A percentile compares a stretch with the other conserved stretches of the same genome.
Evolutionary conservation across 2,329 filamentous ascomycete genomes (phyloP).

Genomic region (Botrytis tulipae): DNA sequence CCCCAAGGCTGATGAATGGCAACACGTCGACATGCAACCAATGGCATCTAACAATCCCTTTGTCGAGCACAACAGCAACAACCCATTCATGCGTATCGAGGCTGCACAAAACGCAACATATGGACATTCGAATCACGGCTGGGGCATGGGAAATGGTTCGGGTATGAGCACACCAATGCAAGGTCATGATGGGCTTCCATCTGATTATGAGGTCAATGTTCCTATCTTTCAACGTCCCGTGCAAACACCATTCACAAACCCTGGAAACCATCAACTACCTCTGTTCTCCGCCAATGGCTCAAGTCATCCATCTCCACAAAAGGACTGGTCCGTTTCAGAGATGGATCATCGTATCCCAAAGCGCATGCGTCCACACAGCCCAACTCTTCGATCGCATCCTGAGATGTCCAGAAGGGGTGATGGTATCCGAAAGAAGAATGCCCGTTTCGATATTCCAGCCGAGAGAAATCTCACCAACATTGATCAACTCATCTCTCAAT

Average conservation of each 20-base stretch:
- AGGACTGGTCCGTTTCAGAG: conserved; percentile 54
- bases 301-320: conserved; percentile 57
- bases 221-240: conserved; percentile 53
- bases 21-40: conserved; percentile 63
- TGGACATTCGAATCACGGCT: conserved; percentile 35
- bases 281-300: conserved; percentile 54
- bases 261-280: conserved; percentile 49
- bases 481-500: conserved; percentile 85
- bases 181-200: conserved; percentile 61
- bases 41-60: conserved; percentile 63
- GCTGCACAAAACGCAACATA: conserved; percentile 44
- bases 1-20: conserved; percentile 64
- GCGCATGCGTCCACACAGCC: conserved; percentile 66
- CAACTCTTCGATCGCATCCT: conserved; percentile 68
- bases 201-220: conserved; percentile 53
- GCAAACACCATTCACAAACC: conserved; percentile 56
- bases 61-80: conserved; percentile 54
- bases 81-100: conserved; percentile 66
- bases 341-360: conserved; percentile 54
- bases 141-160: conserved; percentile 50
- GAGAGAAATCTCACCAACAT: conserved; percentile 94
- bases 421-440: conserved; percentile 96
- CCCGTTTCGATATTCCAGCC: conserved; percentile 92
- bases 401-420: conserved; percentile 53
- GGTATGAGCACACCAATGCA: conserved; percentile 73